A percentile compares a stretch with the other conserved stretches of the same genome.
Evolutionary conservation across 805 yeast genomes (phyloP).

Genomic region (Cyberlindnera japonica): DNA sequence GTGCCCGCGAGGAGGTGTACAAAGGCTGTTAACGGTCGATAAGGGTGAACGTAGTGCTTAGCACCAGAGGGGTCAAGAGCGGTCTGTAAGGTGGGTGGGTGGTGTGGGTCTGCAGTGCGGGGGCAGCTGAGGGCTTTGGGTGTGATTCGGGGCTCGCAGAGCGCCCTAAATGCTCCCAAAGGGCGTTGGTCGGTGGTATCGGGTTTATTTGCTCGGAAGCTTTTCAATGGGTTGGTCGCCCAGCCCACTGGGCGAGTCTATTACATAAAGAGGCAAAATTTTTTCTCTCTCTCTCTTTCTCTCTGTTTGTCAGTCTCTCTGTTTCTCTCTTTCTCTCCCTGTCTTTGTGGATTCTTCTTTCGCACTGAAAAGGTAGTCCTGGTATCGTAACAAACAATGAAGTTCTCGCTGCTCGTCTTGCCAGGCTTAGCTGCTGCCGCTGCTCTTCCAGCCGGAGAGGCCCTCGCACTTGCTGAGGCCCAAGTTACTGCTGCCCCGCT

Average conservation of each 20-base stretch:
- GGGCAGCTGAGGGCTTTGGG: no score
- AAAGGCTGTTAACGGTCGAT: no score
- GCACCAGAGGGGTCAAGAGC: no score
- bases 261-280: not conserved
- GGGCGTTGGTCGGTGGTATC: conserved; percentile 11
- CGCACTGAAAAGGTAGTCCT: no score
- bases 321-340: not conserved
- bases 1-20: no score
- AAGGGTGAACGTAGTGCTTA: no score
- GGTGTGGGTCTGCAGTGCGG: no score
- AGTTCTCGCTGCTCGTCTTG: conserved; percentile 10
- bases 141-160: no score
- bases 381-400: no score
- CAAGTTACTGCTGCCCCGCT: conserved; percentile 22
- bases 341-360: not conserved
- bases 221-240: not conserved
- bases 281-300: not conserved
- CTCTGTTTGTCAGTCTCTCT: not conserved
- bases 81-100: no score
- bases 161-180: not conserved
- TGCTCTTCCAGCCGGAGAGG: conserved; percentile 29
- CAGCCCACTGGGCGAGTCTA: not conserved
- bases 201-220: conserved; percentile 9
- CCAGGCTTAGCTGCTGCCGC: conserved; percentile 23
- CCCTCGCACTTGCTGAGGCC: conserved; percentile 23